Conservation (phyloP, 345 rosid genomes). For the Dovyalis caffra region DNA sequence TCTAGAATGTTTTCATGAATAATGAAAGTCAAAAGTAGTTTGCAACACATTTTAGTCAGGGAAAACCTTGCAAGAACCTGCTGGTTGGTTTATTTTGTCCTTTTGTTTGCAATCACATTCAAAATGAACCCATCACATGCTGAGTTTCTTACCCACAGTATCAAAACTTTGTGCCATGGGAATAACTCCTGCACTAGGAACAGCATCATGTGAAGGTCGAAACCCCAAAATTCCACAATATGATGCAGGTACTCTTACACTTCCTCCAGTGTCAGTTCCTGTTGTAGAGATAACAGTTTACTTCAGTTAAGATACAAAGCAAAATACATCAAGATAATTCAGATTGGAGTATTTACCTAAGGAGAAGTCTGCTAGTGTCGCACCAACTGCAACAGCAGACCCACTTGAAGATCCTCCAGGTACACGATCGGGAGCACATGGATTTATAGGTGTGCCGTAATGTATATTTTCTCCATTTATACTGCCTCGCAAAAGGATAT, state of each 20-base stretch:
- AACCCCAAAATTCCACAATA: slow-evolving; percentile 78
- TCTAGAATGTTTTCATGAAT: not conserved
- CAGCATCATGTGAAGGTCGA: slow-evolving; percentile 64
- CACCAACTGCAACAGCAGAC: slow-evolving; percentile 92
- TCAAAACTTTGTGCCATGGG: slow-evolving; percentile 92
- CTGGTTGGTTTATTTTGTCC: not conserved
- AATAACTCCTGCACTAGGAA: slow-evolving; percentile 62
- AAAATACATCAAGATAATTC: not conserved
- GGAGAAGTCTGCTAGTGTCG: slow-evolving; percentile 81
- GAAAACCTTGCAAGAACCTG: no score
- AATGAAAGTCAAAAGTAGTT: not conserved
- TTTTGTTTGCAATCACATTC: not conserved
- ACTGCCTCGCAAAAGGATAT: slow-evolving; percentile 34
- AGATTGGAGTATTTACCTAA: slow-evolving; percentile 46
- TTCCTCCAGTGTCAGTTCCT: slow-evolving; percentile 97
- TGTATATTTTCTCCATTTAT: slow-evolving; percentile 82
- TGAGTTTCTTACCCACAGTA: slow-evolving; percentile 70
- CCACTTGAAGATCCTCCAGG: slow-evolving; percentile 99
- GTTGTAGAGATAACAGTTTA: slow-evolving; percentile 9
- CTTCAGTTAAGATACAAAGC: not conserved
- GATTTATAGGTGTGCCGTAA: slow-evolving; percentile 85
- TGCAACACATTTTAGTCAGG: not conserved
- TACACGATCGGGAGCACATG: slow-evolving; percentile 64
- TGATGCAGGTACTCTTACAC: slow-evolving; percentile 83
- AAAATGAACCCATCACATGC: not conserved